Evolutionary conservation across 225 moss, liverwort and hornwort genomes (phyloP).

Genomic region (Asterella californica): DNA sequence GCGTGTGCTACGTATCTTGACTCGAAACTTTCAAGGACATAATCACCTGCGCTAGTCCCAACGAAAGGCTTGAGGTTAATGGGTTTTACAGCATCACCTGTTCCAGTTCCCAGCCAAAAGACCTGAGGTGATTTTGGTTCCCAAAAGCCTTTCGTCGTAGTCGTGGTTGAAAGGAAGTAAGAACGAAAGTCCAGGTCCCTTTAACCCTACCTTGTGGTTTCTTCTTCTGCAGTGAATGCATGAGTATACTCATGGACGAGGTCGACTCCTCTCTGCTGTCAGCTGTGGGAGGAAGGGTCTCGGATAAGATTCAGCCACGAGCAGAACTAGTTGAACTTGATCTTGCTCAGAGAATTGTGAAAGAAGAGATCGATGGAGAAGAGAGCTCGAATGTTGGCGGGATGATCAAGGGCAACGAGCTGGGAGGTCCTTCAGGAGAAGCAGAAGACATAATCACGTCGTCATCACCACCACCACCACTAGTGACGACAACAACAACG

Average conservation of each 20-base stretch:
- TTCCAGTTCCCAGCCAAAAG: not conserved
- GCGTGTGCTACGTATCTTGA: no score
- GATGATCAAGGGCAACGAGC: not conserved
- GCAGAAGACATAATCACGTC: no score
- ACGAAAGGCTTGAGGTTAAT: not conserved
- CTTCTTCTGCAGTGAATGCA: not conserved
- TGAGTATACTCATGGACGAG: not conserved
- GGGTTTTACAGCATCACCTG: not conserved
- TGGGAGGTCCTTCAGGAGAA: not conserved
- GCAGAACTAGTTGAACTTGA: not conserved
- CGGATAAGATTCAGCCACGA: not conserved
- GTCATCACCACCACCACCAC: no score
- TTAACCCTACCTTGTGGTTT: not conserved
- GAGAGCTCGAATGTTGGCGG: not conserved
- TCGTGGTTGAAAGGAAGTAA: not conserved
- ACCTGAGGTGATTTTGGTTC: not conserved
- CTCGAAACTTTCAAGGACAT: no score
- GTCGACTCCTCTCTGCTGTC: not conserved
- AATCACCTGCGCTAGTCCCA: no score
- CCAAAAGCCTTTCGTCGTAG: not conserved
- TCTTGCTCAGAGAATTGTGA: not conserved
- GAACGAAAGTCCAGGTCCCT: not conserved
- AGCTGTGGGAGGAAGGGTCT: not conserved
- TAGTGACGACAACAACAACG: not conserved
- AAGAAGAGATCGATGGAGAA: not conserved